Base-by-base conservation (phyloP, 2,329 filamentous ascomycete species). In the Onygenales sp. region DNA sequence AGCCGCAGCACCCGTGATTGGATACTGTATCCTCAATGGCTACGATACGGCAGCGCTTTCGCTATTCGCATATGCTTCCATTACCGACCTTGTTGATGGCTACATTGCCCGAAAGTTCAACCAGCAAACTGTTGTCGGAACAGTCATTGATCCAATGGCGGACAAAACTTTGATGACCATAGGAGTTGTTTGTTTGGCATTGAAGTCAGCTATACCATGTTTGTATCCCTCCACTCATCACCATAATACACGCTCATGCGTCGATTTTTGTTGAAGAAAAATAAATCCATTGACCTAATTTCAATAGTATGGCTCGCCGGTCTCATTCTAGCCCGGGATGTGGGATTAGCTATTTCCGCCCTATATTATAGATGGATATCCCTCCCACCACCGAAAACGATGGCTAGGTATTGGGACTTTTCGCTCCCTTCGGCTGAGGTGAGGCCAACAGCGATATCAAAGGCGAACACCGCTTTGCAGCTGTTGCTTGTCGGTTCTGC, bases 321-420 rank as follows among this genome's bases (percentile, higher is more conserved):
- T n/a, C 83, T 97, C 49, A 95, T 98, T 57, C 81, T 98, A 3
- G 91, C 91, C 32, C 83, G 93, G 43, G 93, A 98, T 63, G 81
- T 87, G 42, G 88, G 85, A 17, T 79, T 98, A 4, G 90, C 81
- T 31, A 78, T 95, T 21, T 83, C 90, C 2, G 93, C 93, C 27
- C 84, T 98, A 61, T 97, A 96, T 74, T 97, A 93, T 70, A 86
- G 93, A 58, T 97, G 89, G 81, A 94, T 96, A 59, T 94, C 88
- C 2, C 79, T 98, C 5, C 93, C 93, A 0, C 85, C 88, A 0
- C 93, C 93, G 1, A 97, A 97, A 73, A 97, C 93, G 0, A 88
- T 96, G 70, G 73, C 80, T 14, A 78, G 93, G 14, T 98, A 97
- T 71, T 98, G 93, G 93, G 93, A 98, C 71, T 97, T 98, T 66